These are phyloP conservation scores for Alternaria sp. DNA, from an alignment of 2,329 filamentous ascomycete genomes.

Conservation along the genomic window DNA sequence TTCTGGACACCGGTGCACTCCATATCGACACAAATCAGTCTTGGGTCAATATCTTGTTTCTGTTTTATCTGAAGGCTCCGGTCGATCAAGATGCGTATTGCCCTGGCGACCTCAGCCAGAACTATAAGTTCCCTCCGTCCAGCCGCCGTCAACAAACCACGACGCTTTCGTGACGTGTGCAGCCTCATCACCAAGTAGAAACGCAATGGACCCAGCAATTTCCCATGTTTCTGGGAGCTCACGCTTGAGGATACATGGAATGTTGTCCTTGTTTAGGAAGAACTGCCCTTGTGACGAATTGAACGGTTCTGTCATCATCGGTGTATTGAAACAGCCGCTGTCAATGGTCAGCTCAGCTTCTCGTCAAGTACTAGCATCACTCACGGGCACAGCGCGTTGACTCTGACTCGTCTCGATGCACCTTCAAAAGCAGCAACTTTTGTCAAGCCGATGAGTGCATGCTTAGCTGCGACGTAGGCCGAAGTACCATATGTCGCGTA, in stretches of 20 bases:
- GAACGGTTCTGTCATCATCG: constrained; percentile 6
- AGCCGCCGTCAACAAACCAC: constrained; percentile 9
- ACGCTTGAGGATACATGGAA: constrained; percentile 6
- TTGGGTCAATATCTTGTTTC: background rate
- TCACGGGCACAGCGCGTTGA: constrained; percentile 23
- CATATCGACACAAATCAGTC: background rate
- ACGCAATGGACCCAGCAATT: constrained; percentile 6
- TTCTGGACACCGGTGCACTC: background rate
- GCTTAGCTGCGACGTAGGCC: constrained; percentile 50
- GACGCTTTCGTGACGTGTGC: constrained; percentile 8
- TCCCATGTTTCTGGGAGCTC: constrained; percentile 10
- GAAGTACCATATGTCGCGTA: constrained; percentile 52
- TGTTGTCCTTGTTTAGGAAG: constrained; percentile 10
- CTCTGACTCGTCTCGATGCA: constrained; percentile 35
- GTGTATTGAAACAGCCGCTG: constrained; percentile 9
- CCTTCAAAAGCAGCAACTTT: constrained; percentile 47
- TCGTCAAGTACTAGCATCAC: background rate
- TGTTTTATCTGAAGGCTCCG: background rate
- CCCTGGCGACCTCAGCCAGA: background rate
- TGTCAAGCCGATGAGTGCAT: constrained; percentile 51
- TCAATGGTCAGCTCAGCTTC: background rate
- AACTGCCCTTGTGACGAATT: background rate
- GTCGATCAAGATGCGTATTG: background rate
- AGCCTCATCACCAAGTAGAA: constrained; percentile 4
- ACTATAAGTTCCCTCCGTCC: constrained; percentile 1